phyloP scores from a whole-genome alignment of 2,329 filamentous ascomycete species.

The Apiospora kogelbergensis region DNA sequence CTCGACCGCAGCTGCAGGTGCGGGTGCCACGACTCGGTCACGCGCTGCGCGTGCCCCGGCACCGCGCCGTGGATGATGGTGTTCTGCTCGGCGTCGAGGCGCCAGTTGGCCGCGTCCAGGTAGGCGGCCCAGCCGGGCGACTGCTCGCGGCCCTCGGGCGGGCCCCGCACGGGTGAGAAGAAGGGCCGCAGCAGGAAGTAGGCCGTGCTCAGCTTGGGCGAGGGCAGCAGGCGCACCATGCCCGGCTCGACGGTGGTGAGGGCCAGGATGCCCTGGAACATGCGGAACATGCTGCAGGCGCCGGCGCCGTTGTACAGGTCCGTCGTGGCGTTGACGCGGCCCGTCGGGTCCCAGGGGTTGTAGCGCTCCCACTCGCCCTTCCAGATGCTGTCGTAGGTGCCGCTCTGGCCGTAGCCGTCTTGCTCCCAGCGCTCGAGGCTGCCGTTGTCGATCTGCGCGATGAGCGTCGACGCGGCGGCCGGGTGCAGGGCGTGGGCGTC shows the following conservation, averaged over 20 bases:
- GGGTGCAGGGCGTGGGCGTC: conserved; percentile 37
- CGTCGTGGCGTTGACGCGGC: conserved; percentile 51
- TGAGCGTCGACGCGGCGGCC: conserved; percentile 43
- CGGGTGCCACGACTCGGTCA: conserved; percentile 59
- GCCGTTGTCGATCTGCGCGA: conserved; percentile 70
- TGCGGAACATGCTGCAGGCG: conserved; percentile 57
- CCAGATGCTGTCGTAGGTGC: conserved; percentile 55
- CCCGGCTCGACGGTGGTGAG: conserved; percentile 51
- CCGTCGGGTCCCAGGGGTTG: conserved; percentile 55
- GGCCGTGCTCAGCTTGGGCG: conserved; percentile 46
- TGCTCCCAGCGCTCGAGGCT: conserved; percentile 72
- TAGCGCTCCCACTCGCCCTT: conserved; percentile 55
- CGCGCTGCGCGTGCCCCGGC: conserved; percentile 56
- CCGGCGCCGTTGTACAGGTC: conserved; percentile 60
- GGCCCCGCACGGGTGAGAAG: conserved; percentile 45
- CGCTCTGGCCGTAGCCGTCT: conserved; percentile 62
- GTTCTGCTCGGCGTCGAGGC: conserved; percentile 47
- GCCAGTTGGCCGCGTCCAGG: conserved; percentile 41
- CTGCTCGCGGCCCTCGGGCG: conserved; percentile 34
- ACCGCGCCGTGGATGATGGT: conserved; percentile 60
- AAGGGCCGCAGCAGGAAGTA: conserved; percentile 53
- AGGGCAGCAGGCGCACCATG: conserved; percentile 47
- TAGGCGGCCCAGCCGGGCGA: conserved; percentile 47
- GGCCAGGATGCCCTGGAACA: conserved; percentile 58
- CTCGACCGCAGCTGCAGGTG: conserved; percentile 53